Conservation (phyloP, 2,329 filamentous ascomycete species). For the Aspergillus puulaauensis region DNA sequence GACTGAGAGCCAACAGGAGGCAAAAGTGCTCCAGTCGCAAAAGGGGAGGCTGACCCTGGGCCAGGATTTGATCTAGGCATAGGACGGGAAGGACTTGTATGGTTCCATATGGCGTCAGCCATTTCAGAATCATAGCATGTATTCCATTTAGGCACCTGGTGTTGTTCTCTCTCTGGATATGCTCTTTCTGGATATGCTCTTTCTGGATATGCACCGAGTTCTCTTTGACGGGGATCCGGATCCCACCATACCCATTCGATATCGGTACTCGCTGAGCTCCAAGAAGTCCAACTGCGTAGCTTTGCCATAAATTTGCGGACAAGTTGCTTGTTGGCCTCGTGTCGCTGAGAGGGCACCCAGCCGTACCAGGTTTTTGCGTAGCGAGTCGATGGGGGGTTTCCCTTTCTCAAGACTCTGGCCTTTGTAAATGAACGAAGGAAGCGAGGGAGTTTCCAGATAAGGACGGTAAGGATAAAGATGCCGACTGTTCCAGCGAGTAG, state of each 20-base stretch:
- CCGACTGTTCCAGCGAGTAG: conserved; percentile 37
- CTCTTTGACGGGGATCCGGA: conserved; percentile 36
- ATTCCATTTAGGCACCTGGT: conserved; percentile 27
- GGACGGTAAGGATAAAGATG: conserved; percentile 38
- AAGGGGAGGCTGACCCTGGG: background rate
- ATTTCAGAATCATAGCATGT: conserved; percentile 26
- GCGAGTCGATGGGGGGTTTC: conserved; percentile 31
- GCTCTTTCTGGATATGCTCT: conserved; percentile 20
- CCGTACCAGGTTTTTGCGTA: conserved; percentile 45
- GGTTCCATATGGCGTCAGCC: conserved; percentile 29
- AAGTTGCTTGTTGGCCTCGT: conserved; percentile 29
- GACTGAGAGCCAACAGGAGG: background rate
- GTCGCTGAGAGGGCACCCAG: conserved; percentile 36
- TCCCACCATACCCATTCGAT: conserved; percentile 46
- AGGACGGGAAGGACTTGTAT: conserved; percentile 12
- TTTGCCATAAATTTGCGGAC: conserved; percentile 20
- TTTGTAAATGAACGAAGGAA: conserved; percentile 38
- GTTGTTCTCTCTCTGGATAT: conserved; percentile 18
- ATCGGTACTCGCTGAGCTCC: conserved; percentile 35
- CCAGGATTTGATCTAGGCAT: conserved; percentile 2
- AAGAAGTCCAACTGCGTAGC: conserved; percentile 29
- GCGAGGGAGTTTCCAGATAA: conserved; percentile 40
- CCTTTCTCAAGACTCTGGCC: conserved; percentile 31
- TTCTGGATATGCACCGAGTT: conserved; percentile 19
- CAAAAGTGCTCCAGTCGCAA: conserved; percentile 12